These are phyloP conservation scores for Amaranthus tricolor DNA, from an alignment of 179 eudicot species.

Conservation along the genomic window DNA sequence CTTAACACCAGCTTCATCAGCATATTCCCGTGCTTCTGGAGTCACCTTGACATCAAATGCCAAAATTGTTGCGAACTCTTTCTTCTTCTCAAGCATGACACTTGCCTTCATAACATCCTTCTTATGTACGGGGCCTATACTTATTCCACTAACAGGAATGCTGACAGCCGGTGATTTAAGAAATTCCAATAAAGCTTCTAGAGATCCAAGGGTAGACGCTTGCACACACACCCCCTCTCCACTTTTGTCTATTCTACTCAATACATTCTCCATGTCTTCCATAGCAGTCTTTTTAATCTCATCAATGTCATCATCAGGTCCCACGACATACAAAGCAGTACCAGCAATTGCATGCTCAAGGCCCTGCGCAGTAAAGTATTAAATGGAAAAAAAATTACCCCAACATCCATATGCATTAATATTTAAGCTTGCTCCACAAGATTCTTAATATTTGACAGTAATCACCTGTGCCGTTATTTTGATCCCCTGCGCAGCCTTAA, in stretches of 20 bases:
- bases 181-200: conserved; percentile 85
- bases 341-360: conserved; percentile 98
- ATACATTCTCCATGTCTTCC: conserved; percentile 85
- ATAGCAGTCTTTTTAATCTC: conserved; percentile 59
- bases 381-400: neutral
- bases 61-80: conserved; percentile 85
- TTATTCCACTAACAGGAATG: conserved; percentile 91
- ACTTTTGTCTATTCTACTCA: conserved; percentile 82
- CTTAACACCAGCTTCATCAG: conserved; percentile 83
- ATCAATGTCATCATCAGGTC: conserved; percentile 79
- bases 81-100: conserved; percentile 98
- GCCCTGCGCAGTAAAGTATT: conserved; percentile 39
- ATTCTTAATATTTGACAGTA: neutral
- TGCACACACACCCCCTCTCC: conserved; percentile 97
- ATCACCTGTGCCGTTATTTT: conserved; percentile 92
- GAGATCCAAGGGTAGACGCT: conserved; percentile 91
- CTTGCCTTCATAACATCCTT: conserved; percentile 98
- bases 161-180: conserved; percentile 78
- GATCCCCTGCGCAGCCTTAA: conserved; percentile 98
- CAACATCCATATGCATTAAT: neutral
- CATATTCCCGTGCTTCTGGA: conserved; percentile 86
- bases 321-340: conserved; percentile 75
- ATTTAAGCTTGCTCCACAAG: neutral
- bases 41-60: conserved; percentile 97
- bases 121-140: conserved; percentile 93